Conservation (phyloP, 78 protist species). For the Polysphondylium violaceum region DNA sequence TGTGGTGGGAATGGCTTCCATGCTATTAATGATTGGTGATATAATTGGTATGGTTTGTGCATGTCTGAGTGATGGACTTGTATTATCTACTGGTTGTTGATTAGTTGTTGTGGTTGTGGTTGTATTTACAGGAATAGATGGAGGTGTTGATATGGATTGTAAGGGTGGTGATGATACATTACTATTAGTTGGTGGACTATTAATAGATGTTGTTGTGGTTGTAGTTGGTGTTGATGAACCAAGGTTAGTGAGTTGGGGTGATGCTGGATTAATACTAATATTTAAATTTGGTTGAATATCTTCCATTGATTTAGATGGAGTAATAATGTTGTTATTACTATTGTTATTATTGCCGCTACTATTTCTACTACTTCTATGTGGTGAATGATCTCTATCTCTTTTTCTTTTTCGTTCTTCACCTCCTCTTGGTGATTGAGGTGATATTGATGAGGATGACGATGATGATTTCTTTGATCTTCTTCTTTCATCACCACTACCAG, state of each 20-base stretch:
- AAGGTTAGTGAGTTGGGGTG: not conserved
- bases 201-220: not conserved
- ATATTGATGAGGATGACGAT: conserved; percentile 4
- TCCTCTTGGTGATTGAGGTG: not conserved
- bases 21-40: too few species aligned
- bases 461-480: not conserved
- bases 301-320: not conserved
- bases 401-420: conserved; percentile 11
- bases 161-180: not conserved
- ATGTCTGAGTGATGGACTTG: not conserved
- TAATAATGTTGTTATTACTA: not conserved
- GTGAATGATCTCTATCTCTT: conserved; percentile 7
- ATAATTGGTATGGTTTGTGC: not conserved
- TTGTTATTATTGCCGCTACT: not conserved
- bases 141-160: not conserved
- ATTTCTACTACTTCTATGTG: not conserved
- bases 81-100: not conserved
- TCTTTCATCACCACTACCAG: too few species aligned
- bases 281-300: not conserved
- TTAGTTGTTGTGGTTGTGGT: not conserved
- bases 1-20: too few species aligned
- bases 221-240: not conserved
- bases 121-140: not conserved
- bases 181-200: not conserved
- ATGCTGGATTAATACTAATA: not conserved